phyloP scores from a whole-genome alignment of 164 flowering plant genomes.

The Annona squamosa region DNA sequence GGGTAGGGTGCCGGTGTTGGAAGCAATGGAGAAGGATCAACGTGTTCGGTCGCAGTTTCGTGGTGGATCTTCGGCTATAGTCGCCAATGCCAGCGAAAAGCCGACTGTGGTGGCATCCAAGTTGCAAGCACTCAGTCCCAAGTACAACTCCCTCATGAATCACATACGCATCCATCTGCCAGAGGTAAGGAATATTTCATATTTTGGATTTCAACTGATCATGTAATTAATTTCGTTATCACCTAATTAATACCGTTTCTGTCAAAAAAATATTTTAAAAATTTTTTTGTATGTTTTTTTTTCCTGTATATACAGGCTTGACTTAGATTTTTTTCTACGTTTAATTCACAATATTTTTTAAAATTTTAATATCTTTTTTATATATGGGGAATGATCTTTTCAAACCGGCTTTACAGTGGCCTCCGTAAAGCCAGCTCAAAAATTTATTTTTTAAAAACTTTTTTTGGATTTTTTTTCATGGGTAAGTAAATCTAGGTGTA shows the following conservation, averaged over 20 bases:
- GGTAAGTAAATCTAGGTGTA: too few relatives aligned
- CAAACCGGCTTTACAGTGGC: too few relatives aligned
- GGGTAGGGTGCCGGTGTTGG: conserved; percentile 90
- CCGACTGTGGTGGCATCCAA: conserved; percentile 80
- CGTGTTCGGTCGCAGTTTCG: conserved; percentile 65
- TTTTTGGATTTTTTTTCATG: too few relatives aligned
- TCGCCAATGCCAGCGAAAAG: conserved; percentile 59
- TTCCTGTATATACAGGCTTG: background rate
- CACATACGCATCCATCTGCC: conserved; percentile 89
- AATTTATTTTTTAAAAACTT: too few relatives aligned
- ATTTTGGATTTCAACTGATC: background rate
- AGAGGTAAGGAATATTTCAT: conserved; percentile 41
- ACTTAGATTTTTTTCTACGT: background rate
- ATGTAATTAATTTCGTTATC: background rate
- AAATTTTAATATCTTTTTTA: background rate
- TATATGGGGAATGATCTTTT: too few relatives aligned
- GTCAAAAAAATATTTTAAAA: background rate
- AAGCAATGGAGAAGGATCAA: conserved; percentile 95
- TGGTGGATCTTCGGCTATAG: conserved; percentile 86
- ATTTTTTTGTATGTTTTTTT: background rate
- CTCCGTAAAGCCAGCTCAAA: too few relatives aligned
- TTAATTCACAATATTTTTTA: too few relatives aligned
- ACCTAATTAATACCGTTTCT: background rate
- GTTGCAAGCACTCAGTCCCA: conserved; percentile 92
- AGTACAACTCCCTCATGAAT: conserved; percentile 89